These are phyloP conservation scores for Marchantia polymorpha DNA, from an alignment of 225 moss, liverwort and hornwort genomes.

Conservation along the genomic window DNA sequence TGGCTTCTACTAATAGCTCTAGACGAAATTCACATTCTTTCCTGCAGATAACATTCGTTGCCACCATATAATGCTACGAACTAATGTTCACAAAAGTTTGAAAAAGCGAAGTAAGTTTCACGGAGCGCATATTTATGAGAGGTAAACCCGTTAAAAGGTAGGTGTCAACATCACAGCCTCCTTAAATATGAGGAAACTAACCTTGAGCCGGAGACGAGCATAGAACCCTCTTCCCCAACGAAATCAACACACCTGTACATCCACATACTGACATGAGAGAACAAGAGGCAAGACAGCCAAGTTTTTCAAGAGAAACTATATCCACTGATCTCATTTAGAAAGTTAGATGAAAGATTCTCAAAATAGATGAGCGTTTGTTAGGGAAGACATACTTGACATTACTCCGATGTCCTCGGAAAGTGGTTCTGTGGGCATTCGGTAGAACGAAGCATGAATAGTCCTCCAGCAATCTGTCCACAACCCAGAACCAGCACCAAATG, in stretches of 20 bases:
- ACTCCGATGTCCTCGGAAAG: constrained; percentile 77
- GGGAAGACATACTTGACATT: constrained; percentile 71
- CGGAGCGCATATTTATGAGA: background rate
- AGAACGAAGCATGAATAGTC: constrained; percentile 96
- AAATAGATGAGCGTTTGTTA: background rate
- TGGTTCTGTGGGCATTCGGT: constrained; percentile 85
- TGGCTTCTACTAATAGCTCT: no score
- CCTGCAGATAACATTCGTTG: background rate
- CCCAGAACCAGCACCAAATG: constrained; percentile 64
- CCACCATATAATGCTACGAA: background rate
- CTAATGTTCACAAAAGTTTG: background rate
- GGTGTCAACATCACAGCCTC: background rate
- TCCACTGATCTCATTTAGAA: background rate
- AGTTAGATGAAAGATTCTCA: background rate
- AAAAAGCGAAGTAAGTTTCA: background rate
- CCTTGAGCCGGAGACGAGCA: constrained; percentile 89
- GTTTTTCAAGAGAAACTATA: background rate
- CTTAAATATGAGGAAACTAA: constrained; percentile 15
- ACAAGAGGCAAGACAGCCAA: background rate
- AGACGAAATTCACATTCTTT: no score
- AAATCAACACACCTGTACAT: constrained; percentile 83
- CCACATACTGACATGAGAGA: background rate
- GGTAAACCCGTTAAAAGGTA: background rate
- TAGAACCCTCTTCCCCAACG: constrained; percentile 84
- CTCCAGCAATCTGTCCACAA: constrained; percentile 83